phyloP scores from a whole-genome alignment of 2,329 filamentous ascomycete genomes.

The Lasiodiplodia citricola region DNA sequence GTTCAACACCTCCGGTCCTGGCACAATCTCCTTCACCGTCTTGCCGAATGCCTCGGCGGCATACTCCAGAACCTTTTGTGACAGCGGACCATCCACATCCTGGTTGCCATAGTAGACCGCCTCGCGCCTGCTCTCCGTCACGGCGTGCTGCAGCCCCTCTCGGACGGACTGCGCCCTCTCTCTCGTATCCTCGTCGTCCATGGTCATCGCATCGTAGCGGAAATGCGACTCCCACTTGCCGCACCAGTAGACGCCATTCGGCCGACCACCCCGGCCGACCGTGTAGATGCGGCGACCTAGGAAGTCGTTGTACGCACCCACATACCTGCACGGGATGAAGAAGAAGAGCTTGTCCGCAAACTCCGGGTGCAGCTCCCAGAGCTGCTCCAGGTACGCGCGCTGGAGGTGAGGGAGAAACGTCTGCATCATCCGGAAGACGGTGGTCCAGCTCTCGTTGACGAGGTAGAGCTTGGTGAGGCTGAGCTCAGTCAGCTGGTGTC shows the following conservation, averaged over 20 bases:
- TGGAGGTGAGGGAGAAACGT: background rate
- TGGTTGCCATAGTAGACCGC: background rate
- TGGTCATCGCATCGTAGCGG: background rate
- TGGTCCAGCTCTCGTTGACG: background rate
- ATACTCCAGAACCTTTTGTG: background rate
- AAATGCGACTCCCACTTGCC: background rate
- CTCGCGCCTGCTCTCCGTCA: background rate
- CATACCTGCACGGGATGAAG: background rate
- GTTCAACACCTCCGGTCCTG: too few relatives aligned
- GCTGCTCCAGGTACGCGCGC: background rate
- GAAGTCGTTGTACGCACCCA: background rate
- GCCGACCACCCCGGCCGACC: background rate
- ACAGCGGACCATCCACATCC: background rate
- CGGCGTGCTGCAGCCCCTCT: background rate
- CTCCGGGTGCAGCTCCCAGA: background rate
- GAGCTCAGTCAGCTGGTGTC: background rate
- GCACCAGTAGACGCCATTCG: rapidly evolving
- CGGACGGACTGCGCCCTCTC: background rate
- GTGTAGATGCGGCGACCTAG: background rate
- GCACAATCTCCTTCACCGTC: too few relatives aligned
- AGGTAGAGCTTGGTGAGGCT: background rate
- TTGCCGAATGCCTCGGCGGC: background rate
- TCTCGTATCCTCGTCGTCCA: background rate
- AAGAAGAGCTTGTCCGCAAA: background rate
- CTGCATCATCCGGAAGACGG: background rate